A percentile compares a stretch with the other conserved stretches of the same genome.
phyloP scores from a whole-genome alignment of 1,284 basidiomycete species.

The Boletellus deceptivus region DNA sequence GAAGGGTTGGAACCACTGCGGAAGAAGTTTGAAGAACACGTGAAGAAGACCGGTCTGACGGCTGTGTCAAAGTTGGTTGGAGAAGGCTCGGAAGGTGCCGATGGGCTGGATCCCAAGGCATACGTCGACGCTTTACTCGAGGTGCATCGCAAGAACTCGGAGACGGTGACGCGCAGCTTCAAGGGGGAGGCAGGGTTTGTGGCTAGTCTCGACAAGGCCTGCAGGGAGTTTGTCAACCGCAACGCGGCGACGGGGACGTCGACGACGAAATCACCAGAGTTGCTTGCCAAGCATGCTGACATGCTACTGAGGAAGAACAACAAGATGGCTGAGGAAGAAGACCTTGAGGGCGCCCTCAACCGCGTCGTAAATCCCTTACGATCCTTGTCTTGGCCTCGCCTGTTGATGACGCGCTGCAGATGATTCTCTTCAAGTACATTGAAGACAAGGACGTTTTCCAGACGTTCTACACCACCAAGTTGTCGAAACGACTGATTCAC shows the following conservation, averaged over 20 bases:
- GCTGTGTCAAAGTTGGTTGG: conserved; percentile 84
- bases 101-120: conserved; percentile 80
- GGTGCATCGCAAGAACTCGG: conserved; percentile 90
- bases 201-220: conserved; percentile 93
- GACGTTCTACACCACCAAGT: conserved; percentile 96
- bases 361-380: conserved; percentile 68
- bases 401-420: conserved; percentile 48
- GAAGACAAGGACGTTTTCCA: conserved; percentile 99
- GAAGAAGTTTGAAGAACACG: conserved; percentile 92
- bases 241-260: conserved; percentile 87
- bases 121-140: conserved; percentile 93
- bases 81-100: conserved; percentile 62
- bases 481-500: conserved; percentile 93
- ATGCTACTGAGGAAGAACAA: conserved; percentile 92
- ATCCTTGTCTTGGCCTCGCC: not conserved
- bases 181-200: conserved; percentile 94
- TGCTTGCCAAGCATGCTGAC: conserved; percentile 94
- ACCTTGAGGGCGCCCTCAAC: conserved; percentile 87
- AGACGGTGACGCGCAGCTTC: conserved; percentile 90
- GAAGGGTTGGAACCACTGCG: conserved; percentile 91
- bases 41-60: conserved; percentile 85
- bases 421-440: conserved; percentile 98
- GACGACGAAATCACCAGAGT: conserved; percentile 89
- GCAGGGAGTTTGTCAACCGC: conserved; percentile 93
- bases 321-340: conserved; percentile 90